Percentiles rank a stretch among this genome's conserved stretches.
phyloP scores from a whole-genome alignment of 176 grass and related monocot species.

The Aegilops sharonensis region DNA sequence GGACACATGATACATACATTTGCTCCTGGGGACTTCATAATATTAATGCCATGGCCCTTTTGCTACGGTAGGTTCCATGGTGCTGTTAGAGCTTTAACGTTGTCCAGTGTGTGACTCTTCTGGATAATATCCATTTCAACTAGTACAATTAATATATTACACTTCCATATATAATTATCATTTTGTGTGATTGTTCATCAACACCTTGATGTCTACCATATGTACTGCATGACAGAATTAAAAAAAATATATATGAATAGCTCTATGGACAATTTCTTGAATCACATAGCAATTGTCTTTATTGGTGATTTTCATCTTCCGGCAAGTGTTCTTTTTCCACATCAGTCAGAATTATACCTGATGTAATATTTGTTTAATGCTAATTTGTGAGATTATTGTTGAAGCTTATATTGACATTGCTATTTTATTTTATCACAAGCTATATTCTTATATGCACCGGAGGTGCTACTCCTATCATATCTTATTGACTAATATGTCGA shows the following conservation, averaged over 20 bases:
- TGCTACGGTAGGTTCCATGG: neutral
- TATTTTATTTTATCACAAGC: neutral
- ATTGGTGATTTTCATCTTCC: neutral
- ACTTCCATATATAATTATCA: neutral
- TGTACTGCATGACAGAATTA: neutral
- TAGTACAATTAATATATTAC: neutral
- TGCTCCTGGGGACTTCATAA: neutral
- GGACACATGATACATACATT: neutral
- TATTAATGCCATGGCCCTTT: neutral
- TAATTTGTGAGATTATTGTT: neutral
- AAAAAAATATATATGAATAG: neutral
- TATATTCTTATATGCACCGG: neutral
- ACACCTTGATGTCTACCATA: neutral
- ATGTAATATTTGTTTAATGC: neutral
- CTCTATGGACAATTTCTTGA: neutral
- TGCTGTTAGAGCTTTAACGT: neutral
- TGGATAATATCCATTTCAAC: neutral
- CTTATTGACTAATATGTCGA: slow-evolving; percentile 1
- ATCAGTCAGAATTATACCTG: neutral
- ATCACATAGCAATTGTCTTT: neutral
- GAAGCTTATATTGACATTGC: neutral
- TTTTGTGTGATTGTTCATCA: slow-evolving; percentile 1
- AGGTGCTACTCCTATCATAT: neutral
- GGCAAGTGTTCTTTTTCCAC: neutral
- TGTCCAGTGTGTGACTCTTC: neutral